A percentile compares a stretch with the other conserved stretches of the same genome.
Conservation (phyloP, 495 filamentous ascomycete genomes). For the Neurospora tetrasperma region DNA sequence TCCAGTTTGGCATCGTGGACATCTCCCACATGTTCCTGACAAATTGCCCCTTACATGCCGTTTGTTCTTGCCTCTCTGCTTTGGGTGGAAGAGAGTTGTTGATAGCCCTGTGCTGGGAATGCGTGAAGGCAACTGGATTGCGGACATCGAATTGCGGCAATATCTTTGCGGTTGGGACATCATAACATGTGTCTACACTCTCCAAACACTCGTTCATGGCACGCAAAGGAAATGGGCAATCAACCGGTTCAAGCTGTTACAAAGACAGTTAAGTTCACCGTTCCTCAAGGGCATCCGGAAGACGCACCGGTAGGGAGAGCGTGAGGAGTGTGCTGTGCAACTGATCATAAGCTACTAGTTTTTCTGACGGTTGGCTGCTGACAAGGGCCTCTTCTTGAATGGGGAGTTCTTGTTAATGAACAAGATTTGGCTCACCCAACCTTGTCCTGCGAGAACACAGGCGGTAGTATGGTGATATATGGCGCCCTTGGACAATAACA, state of each 20-base stretch:
- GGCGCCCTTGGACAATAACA: neutral
- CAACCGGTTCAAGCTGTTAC: neutral
- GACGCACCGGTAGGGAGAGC: neutral
- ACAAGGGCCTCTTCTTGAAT: neutral
- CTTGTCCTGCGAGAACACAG: neutral
- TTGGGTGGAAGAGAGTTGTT: neutral
- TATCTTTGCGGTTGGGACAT: neutral
- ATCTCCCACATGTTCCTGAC: neutral
- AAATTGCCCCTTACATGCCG: neutral
- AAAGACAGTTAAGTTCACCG: neutral
- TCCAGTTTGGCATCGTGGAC: neutral
- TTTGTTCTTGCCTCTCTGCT: neutral
- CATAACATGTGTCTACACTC: neutral
- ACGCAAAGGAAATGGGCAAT: neutral
- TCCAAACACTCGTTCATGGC: neutral
- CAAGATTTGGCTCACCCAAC: neutral
- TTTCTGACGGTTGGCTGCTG: neutral
- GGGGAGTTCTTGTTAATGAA: neutral
- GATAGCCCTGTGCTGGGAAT: neutral
- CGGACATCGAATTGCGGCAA: neutral
- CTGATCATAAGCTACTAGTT: neutral
- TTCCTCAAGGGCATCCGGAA: neutral
- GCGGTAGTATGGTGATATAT: neutral
- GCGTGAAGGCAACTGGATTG: neutral
- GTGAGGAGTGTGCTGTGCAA: neutral